phyloP scores from a whole-genome alignment of 352 stramenopile genomes.

The Plasmopara viticola region DNA sequence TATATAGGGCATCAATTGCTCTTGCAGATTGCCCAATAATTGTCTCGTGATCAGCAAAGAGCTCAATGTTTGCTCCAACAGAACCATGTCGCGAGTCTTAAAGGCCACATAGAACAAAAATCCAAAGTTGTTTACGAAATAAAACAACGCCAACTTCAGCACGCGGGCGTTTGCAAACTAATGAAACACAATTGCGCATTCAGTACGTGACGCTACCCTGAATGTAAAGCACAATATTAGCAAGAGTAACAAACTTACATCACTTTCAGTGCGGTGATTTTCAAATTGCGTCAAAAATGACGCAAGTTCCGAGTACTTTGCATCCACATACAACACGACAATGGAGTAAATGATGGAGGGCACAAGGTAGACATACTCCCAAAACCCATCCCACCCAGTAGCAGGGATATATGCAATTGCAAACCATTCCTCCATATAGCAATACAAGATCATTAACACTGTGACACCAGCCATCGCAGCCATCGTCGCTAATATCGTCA shows the following conservation, averaged over 20 bases:
- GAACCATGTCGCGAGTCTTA: constrained; percentile 75
- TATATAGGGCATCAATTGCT: constrained; percentile 77
- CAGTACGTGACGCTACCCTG: constrained; percentile 1
- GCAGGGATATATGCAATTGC: constrained; percentile 42
- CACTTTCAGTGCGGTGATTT: constrained; percentile 88
- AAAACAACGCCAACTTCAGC: constrained; percentile 97
- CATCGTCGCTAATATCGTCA: constrained; percentile 67
- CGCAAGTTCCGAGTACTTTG: constrained; percentile 88
- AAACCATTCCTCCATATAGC: constrained; percentile 68
- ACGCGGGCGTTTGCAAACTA: constrained; percentile 92
- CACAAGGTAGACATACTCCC: constrained; percentile 58
- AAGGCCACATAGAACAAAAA: constrained; percentile 96
- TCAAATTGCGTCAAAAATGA: constrained; percentile 90
- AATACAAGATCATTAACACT: constrained; percentile 79
- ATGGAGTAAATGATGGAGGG: constrained; percentile 71
- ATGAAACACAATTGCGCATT: constrained; percentile 2
- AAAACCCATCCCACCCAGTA: constrained; percentile 63
- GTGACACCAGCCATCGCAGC: constrained; percentile 61
- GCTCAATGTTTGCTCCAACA: constrained; percentile 88
- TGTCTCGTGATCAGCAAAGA: constrained; percentile 79
- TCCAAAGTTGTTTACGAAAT: constrained; percentile 97
- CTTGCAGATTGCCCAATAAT: constrained; percentile 71
- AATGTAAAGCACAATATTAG: constrained; percentile 3
- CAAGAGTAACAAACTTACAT: constrained; percentile 35
- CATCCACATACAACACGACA: constrained; percentile 69